phyloP scores from a whole-genome alignment of 1,139 yeast genomes.

The Suhomyces bokatorum region DNA sequence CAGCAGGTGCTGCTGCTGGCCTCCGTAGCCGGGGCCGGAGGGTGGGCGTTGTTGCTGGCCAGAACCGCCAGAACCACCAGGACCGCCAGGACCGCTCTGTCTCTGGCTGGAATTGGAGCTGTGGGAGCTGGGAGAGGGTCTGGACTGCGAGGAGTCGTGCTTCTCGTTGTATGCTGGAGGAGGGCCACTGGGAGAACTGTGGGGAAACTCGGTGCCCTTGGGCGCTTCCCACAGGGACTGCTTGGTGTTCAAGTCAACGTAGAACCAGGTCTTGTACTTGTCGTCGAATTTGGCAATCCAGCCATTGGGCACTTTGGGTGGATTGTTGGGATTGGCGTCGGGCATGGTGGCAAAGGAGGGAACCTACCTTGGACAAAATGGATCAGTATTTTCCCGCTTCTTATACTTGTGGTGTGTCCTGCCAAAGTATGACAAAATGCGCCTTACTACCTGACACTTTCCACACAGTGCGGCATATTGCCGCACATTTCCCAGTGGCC shows the following conservation, averaged over 20 bases:
- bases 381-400: not conserved
- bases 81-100: conserved; percentile 7
- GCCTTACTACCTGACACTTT: not conserved
- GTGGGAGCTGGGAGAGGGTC: conserved; percentile 2
- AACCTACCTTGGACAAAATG: not conserved
- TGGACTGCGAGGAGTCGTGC: conserved; percentile 12
- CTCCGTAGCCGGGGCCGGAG: conserved; percentile 12
- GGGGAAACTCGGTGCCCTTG: conserved; percentile 50
- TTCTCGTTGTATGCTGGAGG: conserved; percentile 28
- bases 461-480: not conserved
- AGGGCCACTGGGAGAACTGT: conserved; percentile 22
- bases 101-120: not conserved
- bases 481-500: not conserved
- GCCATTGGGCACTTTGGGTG: conserved; percentile 69
- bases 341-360: conserved; percentile 10
- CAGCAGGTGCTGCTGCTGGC: not conserved
- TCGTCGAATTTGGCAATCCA: conserved; percentile 89
- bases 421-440: conserved; percentile 1
- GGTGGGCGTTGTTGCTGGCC: conserved; percentile 14
- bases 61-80: not conserved
- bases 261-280: conserved; percentile 74
- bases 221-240: conserved; percentile 94
- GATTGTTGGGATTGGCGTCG: conserved; percentile 29
- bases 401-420: not conserved
- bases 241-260: conserved; percentile 70